Base-by-base conservation (phyloP, 2,329 filamentous ascomycete genomes). In the Fusarium sp. region DNA sequence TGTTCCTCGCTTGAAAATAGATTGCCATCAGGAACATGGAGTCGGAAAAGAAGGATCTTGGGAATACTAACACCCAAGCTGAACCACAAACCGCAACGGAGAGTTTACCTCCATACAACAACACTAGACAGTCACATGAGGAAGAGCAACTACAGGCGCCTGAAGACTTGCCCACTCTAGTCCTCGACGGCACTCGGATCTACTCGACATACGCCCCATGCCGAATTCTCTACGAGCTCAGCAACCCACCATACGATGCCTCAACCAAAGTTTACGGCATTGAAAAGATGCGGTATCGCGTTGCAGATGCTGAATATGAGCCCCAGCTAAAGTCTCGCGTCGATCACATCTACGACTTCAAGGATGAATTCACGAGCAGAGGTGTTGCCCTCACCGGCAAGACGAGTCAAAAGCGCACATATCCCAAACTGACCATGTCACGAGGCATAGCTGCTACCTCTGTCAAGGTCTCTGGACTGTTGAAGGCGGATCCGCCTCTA, bases 261-360 rank as follows among this genome's bases (percentile, higher is more conserved):
- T 53, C 27, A 9, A 47, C 50, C 4, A 31, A 42, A 1, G 27
- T 61, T 6, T 70, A 72, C 44, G 63, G 58, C 14, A 44, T 74
- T 5, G 62, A 71, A 29, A 73, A 72, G 31, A 46, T 71, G 4
- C 62, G 68, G 9, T 73, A 71, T 36, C 58, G 63, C 3, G 49
- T 70, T 6, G 46, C 51, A 1, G 51, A 61, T 8, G 31, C 53
- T 2, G 33, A 57, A 2, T 41, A 60, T 9, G 57, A 60, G 6
- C 56, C 62, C 3, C 59, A 44, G 4, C 25, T 71, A 4, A 62
- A 58, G 13, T 64, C 61, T 4, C 61, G 65, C 2, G 57, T 63
- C 4, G 67, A 72, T 13, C 72, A 73, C 44, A 73, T 73, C 10
- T 73, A 73, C 36, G 69, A 72, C 39, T 63, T 73, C 36, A 53